Base-by-base conservation (phyloP, 179 eudicot species). In the Nepenthes alata region DNA sequence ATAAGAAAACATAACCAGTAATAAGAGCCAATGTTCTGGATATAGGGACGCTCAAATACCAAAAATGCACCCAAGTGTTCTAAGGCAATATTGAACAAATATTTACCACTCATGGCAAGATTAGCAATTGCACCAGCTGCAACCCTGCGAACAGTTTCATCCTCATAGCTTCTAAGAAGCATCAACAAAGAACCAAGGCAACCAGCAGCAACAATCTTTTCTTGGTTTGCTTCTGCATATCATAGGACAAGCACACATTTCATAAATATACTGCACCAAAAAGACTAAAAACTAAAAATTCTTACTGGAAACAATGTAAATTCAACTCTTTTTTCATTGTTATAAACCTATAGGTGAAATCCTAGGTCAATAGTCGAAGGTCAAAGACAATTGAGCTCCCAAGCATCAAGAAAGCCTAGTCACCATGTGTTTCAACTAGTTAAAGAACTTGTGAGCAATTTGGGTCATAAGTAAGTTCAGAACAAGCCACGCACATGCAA, bases 41-140 rank as follows among this genome's bases (percentile, higher is more conserved):
- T 47, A 15, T 1, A 51, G 4, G 37, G 35, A 25, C 14, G 4
- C 10, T 6, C 15, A 48, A 62, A 16, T 51, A 66, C 37, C 25
- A 15, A 39, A 41, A 41, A 39, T 56, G 47, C 64, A 57, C 3
- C 36, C 25, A 3, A 55, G 12, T 25, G 50, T 66, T 13, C 16
- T 13, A 54, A 14, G 5, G 15, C 52, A 14, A 37, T 57, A 4
- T 35, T 14, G 50, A 55, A 54, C 50, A 59, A 58, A 68, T 12
- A 59, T 41, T 64, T 60, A 91, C 99, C 99, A 66, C 84, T 94
- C 99, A 94, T 94, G 10, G 99, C 99, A 76, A 94, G 99, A 70
- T 94, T 94, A 55, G 99, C 99, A 77, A 94, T 86, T 67, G 99
- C 99, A 64, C 99, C 99, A 74, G 99, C 97, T 67, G 99, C 96